These are phyloP conservation scores for Neophaeococcomyces aloes DNA, from an alignment of 2,329 filamentous ascomycete genomes.

Conservation along the genomic window DNA sequence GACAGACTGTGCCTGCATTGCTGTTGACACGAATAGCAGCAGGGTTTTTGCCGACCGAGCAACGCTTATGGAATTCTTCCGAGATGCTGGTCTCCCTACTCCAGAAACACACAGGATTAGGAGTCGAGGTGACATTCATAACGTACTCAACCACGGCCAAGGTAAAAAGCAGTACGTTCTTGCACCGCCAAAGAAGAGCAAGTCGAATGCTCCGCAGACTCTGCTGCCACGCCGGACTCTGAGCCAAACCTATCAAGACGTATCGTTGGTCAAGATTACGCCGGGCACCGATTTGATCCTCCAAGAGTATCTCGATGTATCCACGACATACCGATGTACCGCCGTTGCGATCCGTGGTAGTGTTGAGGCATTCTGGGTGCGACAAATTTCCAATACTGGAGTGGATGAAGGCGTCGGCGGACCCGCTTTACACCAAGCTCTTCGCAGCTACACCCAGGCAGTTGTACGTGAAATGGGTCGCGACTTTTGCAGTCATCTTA, in stretches of 20 bases:
- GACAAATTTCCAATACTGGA: slow-evolving; percentile 48
- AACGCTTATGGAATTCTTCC: slow-evolving; percentile 11
- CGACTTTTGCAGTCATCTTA: slow-evolving; percentile 57
- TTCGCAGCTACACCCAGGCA: slow-evolving; percentile 35
- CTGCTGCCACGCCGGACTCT: slow-evolving; percentile 46
- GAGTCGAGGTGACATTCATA: slow-evolving; percentile 43
- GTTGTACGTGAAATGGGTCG: slow-evolving; percentile 43
- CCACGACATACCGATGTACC: slow-evolving; percentile 59
- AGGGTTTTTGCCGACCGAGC: slow-evolving; percentile 7
- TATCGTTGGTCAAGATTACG: slow-evolving; percentile 47
- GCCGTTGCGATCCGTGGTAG: slow-evolving; percentile 53
- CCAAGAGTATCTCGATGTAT: slow-evolving; percentile 55
- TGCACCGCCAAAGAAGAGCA: slow-evolving; percentile 53
- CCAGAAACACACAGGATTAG: slow-evolving; percentile 46
- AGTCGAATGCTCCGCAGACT: slow-evolving; percentile 47
- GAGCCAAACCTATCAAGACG: slow-evolving; percentile 44
- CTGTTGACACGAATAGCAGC: slow-evolving; percentile 7
- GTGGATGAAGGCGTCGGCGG: slow-evolving; percentile 53
- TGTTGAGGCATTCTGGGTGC: slow-evolving; percentile 57
- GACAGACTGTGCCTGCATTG: slow-evolving; percentile 43
- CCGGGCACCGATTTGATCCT: slow-evolving; percentile 51
- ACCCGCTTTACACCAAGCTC: slow-evolving; percentile 1
- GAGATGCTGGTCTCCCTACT: slow-evolving; percentile 26
- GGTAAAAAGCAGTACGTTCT: slow-evolving; percentile 48
- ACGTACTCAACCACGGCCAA: slow-evolving; percentile 38